Percentiles rank a stretch among this genome's conserved stretches.
Evolutionary conservation across 306 rosid genomes (phyloP).

Genomic region (Hylodesmum podocarpum): DNA sequence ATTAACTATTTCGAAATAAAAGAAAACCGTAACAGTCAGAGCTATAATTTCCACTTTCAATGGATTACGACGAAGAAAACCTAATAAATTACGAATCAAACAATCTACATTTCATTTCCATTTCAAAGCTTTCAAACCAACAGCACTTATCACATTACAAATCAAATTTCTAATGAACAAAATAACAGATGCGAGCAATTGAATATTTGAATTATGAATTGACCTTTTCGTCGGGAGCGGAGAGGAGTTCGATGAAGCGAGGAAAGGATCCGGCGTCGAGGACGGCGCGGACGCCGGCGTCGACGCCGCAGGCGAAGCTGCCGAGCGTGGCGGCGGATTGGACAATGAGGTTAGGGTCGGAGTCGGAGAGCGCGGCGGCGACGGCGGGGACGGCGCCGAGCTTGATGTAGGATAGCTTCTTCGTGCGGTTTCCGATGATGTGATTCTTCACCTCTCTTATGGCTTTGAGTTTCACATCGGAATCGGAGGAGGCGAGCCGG

Average conservation of each 20-base stretch:
- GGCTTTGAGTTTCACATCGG: conserved; percentile 69
- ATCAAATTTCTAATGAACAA: not conserved
- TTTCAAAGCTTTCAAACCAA: not conserved
- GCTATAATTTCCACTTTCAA: not conserved
- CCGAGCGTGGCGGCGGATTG: conserved; percentile 91
- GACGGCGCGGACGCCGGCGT: conserved; percentile 82
- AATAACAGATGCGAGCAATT: too few species aligned
- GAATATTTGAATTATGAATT: conserved; percentile 22
- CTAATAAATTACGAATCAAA: conserved; percentile 1
- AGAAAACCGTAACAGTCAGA: not conserved
- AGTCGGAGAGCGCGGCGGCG: conserved; percentile 52
- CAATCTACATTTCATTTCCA: not conserved
- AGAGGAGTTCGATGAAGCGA: conserved; percentile 59
- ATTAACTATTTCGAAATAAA: not conserved
- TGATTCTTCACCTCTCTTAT: conserved; percentile 85
- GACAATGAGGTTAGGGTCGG: conserved; percentile 63
- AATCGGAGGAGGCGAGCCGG: conserved; percentile 65
- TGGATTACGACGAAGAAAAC: not conserved
- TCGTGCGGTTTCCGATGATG: conserved; percentile 96
- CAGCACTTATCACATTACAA: not conserved
- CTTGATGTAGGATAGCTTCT: conserved; percentile 81
- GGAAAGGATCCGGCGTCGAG: conserved; percentile 80
- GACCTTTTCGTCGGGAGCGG: conserved; percentile 73
- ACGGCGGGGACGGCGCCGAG: conserved; percentile 78
- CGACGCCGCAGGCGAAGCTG: conserved; percentile 90